Evolutionary conservation across 2,329 filamentous ascomycete genomes (phyloP).

Genomic region (Fusarium sp.): DNA sequence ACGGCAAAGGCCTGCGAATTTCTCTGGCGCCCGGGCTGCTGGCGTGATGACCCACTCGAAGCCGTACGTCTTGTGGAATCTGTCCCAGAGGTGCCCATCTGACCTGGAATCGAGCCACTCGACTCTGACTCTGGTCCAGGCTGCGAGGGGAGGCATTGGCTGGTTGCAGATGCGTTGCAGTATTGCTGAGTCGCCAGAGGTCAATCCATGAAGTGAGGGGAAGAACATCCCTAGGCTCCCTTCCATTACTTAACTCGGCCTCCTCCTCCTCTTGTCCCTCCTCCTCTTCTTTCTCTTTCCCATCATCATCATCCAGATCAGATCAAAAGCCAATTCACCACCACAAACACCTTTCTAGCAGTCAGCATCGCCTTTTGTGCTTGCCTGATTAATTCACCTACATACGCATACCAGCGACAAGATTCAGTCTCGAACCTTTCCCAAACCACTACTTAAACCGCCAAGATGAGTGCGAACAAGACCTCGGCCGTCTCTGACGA

Average conservation of each 20-base stretch:
- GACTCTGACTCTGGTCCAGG: slow-evolving; percentile 30
- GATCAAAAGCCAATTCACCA: slow-evolving; percentile 37
- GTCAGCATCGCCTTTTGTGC: slow-evolving; percentile 28
- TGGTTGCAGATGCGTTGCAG: slow-evolving; percentile 27
- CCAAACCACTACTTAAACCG: slow-evolving; percentile 44
- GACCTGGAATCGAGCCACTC: slow-evolving; percentile 33
- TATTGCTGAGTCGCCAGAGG: slow-evolving; percentile 20
- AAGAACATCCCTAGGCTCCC: slow-evolving; percentile 27
- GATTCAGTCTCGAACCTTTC: slow-evolving; percentile 37
- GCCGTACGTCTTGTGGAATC: neutral
- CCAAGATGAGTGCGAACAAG: slow-evolving; percentile 69
- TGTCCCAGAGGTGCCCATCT: slow-evolving; percentile 20
- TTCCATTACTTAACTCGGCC: slow-evolving; percentile 40
- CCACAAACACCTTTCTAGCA: slow-evolving; percentile 20
- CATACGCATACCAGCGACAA: slow-evolving; percentile 26
- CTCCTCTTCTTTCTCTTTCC: slow-evolving; percentile 39
- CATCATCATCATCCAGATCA: slow-evolving; percentile 39
- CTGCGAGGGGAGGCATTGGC: slow-evolving; percentile 15
- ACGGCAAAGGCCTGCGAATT: slow-evolving; percentile 1
- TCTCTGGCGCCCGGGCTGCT: neutral
- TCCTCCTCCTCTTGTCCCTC: slow-evolving; percentile 36
- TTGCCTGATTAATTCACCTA: slow-evolving; percentile 24
- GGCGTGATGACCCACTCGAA: neutral
- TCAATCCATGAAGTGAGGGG: slow-evolving; percentile 39
- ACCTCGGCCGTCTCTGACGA: slow-evolving; percentile 69